Conservation (phyloP, 2,329 filamentous ascomycete species). For the Orbilia ellipsospora region DNA sequence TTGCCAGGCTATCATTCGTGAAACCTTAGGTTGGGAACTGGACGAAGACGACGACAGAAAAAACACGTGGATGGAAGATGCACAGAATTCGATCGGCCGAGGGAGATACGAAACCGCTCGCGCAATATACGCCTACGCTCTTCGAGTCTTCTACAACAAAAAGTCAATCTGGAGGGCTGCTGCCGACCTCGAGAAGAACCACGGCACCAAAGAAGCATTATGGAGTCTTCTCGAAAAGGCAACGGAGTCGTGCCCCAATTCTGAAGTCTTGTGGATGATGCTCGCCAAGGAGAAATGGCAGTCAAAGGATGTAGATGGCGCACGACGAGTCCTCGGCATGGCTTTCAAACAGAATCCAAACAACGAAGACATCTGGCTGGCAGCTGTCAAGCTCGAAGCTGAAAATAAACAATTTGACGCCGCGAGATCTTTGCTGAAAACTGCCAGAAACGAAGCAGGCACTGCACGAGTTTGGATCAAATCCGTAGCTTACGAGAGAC, state of each 20-base stretch:
- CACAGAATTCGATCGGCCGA: conserved; percentile 80
- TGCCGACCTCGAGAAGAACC: conserved; percentile 88
- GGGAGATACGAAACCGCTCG: conserved; percentile 89
- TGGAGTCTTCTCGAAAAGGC: conserved; percentile 90
- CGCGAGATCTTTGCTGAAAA: conserved; percentile 81
- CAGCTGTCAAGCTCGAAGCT: conserved; percentile 94
- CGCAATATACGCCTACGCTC: conserved; percentile 90
- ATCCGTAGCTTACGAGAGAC: conserved; percentile 90
- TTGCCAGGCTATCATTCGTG: conserved; percentile 87
- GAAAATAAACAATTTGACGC: conserved; percentile 85
- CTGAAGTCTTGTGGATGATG: conserved; percentile 94
- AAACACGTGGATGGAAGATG: conserved; percentile 95
- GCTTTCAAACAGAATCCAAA: conserved; percentile 96
- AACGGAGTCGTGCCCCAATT: conserved; percentile 90
- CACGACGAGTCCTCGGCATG: conserved; percentile 82
- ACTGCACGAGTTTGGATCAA: conserved; percentile 99
- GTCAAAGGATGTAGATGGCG: conserved; percentile 85
- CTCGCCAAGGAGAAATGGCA: conserved; percentile 95
- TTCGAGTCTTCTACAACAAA: conserved; percentile 88
- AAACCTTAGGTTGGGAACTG: conserved; percentile 90
- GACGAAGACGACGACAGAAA: conserved; percentile 97
- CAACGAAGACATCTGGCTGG: conserved; percentile 97
- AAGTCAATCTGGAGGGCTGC: conserved; percentile 90
- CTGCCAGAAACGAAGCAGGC: conserved; percentile 86
- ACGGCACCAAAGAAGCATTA: conserved; percentile 83